Conservation (phyloP, 2,329 filamentous ascomycete species). For the Rhinocladiella mackenziei region DNA sequence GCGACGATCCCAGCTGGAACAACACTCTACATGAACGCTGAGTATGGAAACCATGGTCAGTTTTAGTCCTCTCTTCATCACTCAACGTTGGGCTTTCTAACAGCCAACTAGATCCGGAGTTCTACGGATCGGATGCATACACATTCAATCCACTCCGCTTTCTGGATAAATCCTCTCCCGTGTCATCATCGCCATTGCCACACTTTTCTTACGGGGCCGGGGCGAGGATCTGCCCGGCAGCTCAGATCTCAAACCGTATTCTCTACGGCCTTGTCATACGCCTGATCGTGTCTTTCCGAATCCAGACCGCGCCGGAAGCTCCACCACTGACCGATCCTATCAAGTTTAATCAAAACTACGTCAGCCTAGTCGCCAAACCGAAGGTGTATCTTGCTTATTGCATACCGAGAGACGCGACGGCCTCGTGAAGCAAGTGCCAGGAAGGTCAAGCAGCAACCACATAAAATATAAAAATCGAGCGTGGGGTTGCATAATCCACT, state of each 20-base stretch:
- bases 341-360: no score
- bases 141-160: background rate
- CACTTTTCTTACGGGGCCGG: background rate
- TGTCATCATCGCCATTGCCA: no score
- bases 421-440: no score
- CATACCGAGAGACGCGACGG: no score
- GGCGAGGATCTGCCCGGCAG: background rate
- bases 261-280: background rate
- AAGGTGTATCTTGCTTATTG: no score
- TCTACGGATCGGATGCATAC: background rate
- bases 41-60: conserved; percentile 2
- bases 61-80: background rate
- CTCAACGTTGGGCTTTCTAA: background rate
- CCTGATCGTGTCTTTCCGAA: background rate
- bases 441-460: no score
- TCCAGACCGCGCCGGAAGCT: background rate
- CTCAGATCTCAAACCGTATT: background rate
- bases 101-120: background rate
- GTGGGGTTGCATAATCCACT: no score
- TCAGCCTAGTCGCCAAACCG: no score
- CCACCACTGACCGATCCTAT: conserved; percentile 4
- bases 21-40: conserved; percentile 2
- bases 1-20: background rate
- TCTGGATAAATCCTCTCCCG: background rate
- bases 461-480: no score